These are phyloP conservation scores for Vitis hybrid DNA, from an alignment of 177 flowering plant species.

Conservation along the genomic window DNA sequence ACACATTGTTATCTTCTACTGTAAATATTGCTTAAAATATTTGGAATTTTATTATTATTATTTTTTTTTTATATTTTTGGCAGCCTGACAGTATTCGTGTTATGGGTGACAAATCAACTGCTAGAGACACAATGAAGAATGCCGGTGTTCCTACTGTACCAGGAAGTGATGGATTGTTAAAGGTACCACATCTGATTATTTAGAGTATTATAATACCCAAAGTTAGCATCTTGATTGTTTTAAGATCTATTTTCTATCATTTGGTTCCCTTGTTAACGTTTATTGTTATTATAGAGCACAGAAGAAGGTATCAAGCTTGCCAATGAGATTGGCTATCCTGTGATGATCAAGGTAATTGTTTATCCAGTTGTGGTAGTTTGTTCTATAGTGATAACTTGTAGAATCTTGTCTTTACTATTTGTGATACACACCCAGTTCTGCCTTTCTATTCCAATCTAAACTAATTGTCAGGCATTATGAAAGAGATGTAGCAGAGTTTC, in stretches of 20 bases:
- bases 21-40: neutral
- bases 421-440: neutral
- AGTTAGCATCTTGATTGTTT: neutral
- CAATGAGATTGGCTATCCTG: slow-evolving; percentile 87
- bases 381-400: neutral
- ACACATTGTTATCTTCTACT: neutral
- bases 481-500: neutral
- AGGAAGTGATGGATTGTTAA: slow-evolving; percentile 91
- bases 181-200: slow-evolving; percentile 44
- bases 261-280: slow-evolving; percentile 3
- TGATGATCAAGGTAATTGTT: slow-evolving; percentile 88
- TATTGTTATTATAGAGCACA: slow-evolving; percentile 63
- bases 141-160: slow-evolving; percentile 99
- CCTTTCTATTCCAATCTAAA: neutral
- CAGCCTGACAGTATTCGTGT: slow-evolving; percentile 97
- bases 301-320: slow-evolving; percentile 90
- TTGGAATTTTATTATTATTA: neutral
- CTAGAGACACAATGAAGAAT: slow-evolving; percentile 95
- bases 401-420: neutral
- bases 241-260: neutral
- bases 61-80: slow-evolving; percentile 9
- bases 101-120: slow-evolving; percentile 99
- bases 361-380: neutral
- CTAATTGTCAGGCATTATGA: neutral
- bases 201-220: neutral